Conservation (phyloP, 2,329 filamentous ascomycete species). For the Dactylellina parvicollis region DNA sequence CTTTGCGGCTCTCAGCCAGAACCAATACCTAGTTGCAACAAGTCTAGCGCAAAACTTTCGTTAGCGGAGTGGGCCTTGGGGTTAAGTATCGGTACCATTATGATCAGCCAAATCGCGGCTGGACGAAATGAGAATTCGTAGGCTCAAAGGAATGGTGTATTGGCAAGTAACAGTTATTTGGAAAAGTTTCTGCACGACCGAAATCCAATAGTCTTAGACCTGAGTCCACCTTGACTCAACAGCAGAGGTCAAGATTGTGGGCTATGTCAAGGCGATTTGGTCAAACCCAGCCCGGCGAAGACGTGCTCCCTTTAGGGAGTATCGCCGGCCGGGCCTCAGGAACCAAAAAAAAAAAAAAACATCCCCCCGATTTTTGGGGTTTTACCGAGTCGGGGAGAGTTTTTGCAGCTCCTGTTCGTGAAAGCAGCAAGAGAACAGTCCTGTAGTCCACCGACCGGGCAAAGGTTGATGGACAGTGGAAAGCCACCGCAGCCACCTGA, state of each 20-base stretch:
- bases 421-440: background rate
- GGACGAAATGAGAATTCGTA: background rate
- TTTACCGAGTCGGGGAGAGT: background rate
- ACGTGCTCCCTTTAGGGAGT: background rate
- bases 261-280: constrained; percentile 20
- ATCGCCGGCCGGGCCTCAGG: background rate
- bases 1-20: constrained; percentile 25
- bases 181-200: constrained; percentile 7
- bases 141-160: background rate
- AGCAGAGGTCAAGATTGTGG: background rate
- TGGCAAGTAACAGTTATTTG: constrained; percentile 23
- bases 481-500: constrained; percentile 8
- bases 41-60: background rate
- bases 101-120: constrained; percentile 19
- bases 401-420: background rate
- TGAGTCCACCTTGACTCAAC: background rate
- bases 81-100: background rate
- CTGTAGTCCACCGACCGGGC: background rate
- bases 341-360: constrained; percentile 7
- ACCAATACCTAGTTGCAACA: background rate
- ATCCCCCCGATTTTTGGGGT: background rate
- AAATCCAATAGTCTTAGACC: background rate
- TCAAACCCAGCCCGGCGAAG: constrained; percentile 32
- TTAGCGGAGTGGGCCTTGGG: constrained; percentile 20
- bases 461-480: background rate